Evolutionary conservation across 345 rosid species (phyloP).

Genomic region (Zanthoxylum bungeanum): DNA sequence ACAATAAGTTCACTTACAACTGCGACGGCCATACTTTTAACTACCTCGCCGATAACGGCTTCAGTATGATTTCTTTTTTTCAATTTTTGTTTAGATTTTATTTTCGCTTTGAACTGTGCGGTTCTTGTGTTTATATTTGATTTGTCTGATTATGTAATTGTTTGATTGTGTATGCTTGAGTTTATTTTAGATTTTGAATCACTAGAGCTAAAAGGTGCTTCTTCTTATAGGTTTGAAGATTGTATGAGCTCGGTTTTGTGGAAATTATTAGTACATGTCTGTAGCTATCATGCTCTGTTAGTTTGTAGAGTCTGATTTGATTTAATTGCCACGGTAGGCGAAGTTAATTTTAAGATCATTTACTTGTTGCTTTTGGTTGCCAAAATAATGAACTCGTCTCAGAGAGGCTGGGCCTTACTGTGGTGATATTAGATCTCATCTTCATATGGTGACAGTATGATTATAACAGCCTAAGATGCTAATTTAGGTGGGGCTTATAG

Average conservation of each 20-base stretch:
- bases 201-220: not conserved
- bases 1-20: slow-evolving; percentile 63
- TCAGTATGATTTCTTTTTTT: slow-evolving; percentile 25
- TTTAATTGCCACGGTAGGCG: no score
- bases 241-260: not conserved
- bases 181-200: not conserved
- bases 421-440: no score
- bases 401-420: no score
- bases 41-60: slow-evolving; percentile 58
- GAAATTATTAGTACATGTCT: no score
- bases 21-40: slow-evolving; percentile 69
- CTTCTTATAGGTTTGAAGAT: not conserved
- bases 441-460: not conserved
- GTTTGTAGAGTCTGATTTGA: not conserved
- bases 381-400: not conserved
- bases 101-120: slow-evolving; percentile 14
- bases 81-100: no score
- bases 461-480: not conserved
- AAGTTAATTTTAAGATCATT: no score
- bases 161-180: no score
- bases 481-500: not conserved
- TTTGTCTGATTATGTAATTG: slow-evolving; percentile 8
- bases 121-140: not conserved
- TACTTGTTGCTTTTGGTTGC: not conserved
- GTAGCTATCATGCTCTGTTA: not conserved